Evolutionary conservation across 805 yeast genomes (phyloP), one percentile per base, ranked within the genome.

Genomic region (Soucietia sequanensis): DNA sequence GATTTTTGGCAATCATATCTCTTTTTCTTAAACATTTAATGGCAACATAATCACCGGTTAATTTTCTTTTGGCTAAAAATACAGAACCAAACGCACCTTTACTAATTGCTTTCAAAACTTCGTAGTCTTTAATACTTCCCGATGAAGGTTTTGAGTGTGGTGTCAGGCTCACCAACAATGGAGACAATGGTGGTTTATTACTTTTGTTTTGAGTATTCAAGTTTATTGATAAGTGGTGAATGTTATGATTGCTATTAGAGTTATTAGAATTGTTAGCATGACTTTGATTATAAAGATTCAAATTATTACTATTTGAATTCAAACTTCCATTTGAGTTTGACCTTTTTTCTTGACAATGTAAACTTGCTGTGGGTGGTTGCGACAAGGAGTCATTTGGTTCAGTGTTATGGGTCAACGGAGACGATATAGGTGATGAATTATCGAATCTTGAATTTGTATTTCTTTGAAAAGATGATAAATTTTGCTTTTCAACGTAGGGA

Each of bases 61-160:
- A 60, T 48, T 80, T 82, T 50, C 93, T 75, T 44, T 81, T 79
- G 0, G 96, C 90, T 6, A 93, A 68, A 58, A 81, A 93, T 2
- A 93, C 99, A 23, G 95, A 84, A 0, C 99, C 99, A 69, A 90
- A 93, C 0, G 99, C 99, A 27, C 99, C 99, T 52, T 88, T 86
- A 51, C 96, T 87, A 33, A 93, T 88, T 0, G 99, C 96, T 55
- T 89, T 88, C 37, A 93, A 67, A 20, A 93, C 77, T 48, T 88
- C 96, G 58, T 89, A 93, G 56, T 95, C 98, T 39, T 74, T 76
- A 20, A 91, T 88, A 2, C 87, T 80, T 0, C 95, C 93, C 0
- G 65, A 48, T 0, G 72, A 52, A 0, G 84, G 72, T 41, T 78
- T 76, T 22, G 64, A 60, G 0, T 72, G 41, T 4, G 80, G 72